Conservation (phyloP, 2,329 filamentous ascomycete species). For the Sclerotinia minor region DNA sequence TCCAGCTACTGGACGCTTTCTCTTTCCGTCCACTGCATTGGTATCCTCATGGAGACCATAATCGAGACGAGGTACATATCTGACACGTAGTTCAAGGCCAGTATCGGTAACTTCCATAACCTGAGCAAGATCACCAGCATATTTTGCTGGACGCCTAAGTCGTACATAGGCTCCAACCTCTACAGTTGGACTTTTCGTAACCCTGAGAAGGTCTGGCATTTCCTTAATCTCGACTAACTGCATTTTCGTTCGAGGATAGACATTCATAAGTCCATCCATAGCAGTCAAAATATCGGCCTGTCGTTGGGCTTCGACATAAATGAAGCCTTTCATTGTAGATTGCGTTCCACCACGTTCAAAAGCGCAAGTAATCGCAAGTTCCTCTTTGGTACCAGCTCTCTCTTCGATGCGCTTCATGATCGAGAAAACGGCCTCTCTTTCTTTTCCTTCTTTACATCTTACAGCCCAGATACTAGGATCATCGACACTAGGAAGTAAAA, state of each 20-base stretch:
- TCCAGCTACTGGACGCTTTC: conserved; percentile 69
- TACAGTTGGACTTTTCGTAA: conserved; percentile 81
- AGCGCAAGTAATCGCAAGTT: conserved; percentile 80
- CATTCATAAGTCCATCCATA: conserved; percentile 80
- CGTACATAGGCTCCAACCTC: conserved; percentile 91
- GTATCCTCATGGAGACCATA: conserved; percentile 85
- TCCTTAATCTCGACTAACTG: conserved; percentile 92
- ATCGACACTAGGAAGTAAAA: conserved; percentile 88
- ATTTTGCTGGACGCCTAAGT: conserved; percentile 75
- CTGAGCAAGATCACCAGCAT: conserved; percentile 86
- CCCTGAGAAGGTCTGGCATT: conserved; percentile 92
- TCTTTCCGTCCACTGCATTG: conserved; percentile 56
- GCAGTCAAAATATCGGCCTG: conserved; percentile 83
- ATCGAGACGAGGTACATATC: conserved; percentile 86
- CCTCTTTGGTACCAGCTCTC: conserved; percentile 72
- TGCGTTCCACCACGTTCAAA: conserved; percentile 83
- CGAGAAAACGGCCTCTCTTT: conserved; percentile 83
- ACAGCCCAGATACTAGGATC: conserved; percentile 96
- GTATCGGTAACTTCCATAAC: conserved; percentile 92
- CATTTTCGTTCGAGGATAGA: conserved; percentile 85
- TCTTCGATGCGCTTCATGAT: conserved; percentile 90
- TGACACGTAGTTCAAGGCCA: conserved; percentile 81
- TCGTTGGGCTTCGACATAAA: conserved; percentile 90
- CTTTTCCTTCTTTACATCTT: conserved; percentile 91
- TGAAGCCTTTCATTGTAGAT: conserved; percentile 84